Evolutionary conservation across 139 green algal genomes (phyloP).

Genomic region (Deuterostichococcus epilithicus): DNA sequence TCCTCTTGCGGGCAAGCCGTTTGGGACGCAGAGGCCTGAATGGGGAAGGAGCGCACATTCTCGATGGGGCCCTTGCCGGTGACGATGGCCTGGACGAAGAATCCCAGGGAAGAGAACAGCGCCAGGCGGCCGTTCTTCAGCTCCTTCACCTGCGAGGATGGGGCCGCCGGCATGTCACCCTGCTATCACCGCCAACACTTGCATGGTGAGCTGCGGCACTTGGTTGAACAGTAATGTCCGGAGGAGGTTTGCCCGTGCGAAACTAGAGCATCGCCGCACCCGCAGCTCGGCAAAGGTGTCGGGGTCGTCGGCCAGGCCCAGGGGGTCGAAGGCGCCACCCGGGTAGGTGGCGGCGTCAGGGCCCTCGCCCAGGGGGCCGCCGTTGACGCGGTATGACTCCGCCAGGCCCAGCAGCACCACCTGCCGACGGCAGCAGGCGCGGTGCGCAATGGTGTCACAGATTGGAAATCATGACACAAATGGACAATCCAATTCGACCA

Average conservation of each 20-base stretch:
- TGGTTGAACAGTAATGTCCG: too few species aligned
- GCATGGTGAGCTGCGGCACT: too few species aligned
- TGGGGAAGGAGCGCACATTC: conserved; percentile 50
- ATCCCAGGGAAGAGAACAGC: conserved; percentile 82
- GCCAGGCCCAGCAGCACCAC: conserved; percentile 83
- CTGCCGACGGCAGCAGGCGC: conserved; percentile 19
- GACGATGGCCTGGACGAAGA: conserved; percentile 74
- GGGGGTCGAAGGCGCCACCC: conserved; percentile 89
- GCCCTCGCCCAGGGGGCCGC: conserved; percentile 81
- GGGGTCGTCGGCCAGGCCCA: conserved; percentile 91
- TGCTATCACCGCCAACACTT: too few species aligned
- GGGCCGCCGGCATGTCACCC: too few species aligned
- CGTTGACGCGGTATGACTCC: conserved; percentile 93
- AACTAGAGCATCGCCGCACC: not conserved
- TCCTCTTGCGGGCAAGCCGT: not conserved
- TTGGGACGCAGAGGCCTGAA: not conserved
- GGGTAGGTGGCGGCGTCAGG: conserved; percentile 75
- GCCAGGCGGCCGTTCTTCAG: conserved; percentile 90
- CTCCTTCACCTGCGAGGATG: conserved; percentile 75
- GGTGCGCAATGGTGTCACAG: not conserved
- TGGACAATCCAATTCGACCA: too few species aligned
- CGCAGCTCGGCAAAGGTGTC: conserved; percentile 61
- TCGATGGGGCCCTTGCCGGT: conserved; percentile 60
- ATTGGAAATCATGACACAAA: not conserved
- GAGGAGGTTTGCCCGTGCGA: too few species aligned